Evolutionary conservation across 1,139 yeast species (phyloP).

Genomic region (Nakaseomyces nivariensis): DNA sequence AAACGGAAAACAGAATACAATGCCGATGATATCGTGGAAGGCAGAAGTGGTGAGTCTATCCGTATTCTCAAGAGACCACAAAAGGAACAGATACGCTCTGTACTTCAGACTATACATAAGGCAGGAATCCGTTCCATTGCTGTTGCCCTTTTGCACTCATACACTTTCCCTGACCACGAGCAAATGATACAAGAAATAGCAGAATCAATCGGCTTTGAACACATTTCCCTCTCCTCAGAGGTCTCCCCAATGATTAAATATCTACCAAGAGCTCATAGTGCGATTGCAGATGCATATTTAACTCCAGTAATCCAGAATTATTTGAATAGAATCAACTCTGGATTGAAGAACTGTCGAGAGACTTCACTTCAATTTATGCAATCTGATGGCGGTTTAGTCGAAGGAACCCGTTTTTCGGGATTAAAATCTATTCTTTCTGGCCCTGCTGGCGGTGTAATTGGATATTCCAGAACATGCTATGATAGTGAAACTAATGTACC

Average conservation of each 20-base stretch:
- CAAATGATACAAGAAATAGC: slow-evolving; percentile 48
- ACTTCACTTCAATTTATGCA: slow-evolving; percentile 45
- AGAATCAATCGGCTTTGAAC: slow-evolving; percentile 45
- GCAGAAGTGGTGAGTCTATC: slow-evolving; percentile 57
- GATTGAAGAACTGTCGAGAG: slow-evolving; percentile 41
- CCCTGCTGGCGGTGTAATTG: slow-evolving; percentile 58
- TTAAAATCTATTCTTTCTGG: slow-evolving; percentile 47
- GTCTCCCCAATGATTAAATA: slow-evolving; percentile 67
- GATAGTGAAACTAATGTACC: slow-evolving; percentile 36
- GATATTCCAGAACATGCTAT: slow-evolving; percentile 43
- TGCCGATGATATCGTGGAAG: slow-evolving; percentile 33
- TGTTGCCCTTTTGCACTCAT: slow-evolving; percentile 59
- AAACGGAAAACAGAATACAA: slow-evolving; percentile 25
- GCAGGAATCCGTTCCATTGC: slow-evolving; percentile 58
- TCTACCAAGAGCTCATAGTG: slow-evolving; percentile 61
- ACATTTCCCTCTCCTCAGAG: slow-evolving; percentile 55
- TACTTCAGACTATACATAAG: slow-evolving; percentile 37
- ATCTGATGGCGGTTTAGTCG: slow-evolving; percentile 51
- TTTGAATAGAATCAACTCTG: slow-evolving; percentile 49
- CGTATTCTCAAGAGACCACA: slow-evolving; percentile 45
- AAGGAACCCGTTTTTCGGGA: slow-evolving; percentile 41
- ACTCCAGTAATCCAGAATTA: slow-evolving; percentile 64
- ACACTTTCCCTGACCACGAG: slow-evolving; percentile 62
- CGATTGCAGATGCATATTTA: slow-evolving; percentile 68
- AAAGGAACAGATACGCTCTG: slow-evolving; percentile 31